phyloP scores from a whole-genome alignment of 495 filamentous ascomycete species.

The Gamarada debralockiae region DNA sequence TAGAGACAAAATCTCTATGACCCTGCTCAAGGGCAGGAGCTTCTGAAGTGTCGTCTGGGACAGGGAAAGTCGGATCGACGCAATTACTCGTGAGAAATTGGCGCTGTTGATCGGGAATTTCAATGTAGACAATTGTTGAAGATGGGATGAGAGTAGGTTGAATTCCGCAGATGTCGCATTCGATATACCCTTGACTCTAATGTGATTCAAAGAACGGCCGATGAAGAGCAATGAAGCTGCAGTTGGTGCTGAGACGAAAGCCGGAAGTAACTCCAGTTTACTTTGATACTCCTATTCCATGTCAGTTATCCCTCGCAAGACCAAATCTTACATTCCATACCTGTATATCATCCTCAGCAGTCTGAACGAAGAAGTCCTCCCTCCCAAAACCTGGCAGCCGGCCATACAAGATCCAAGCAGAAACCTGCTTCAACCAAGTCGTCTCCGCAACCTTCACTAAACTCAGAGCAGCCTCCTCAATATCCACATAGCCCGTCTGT shows the following conservation, averaged over 20 bases:
- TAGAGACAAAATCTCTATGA: constrained; percentile 71
- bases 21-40: constrained; percentile 69
- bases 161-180: constrained; percentile 50
- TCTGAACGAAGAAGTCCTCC: constrained; percentile 64
- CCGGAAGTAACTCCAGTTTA: constrained; percentile 57
- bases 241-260: constrained; percentile 70
- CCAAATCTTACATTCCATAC: not conserved
- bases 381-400: constrained; percentile 66
- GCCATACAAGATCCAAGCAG: constrained; percentile 88
- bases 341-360: constrained; percentile 32
- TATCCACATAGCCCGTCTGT: constrained; percentile 84
- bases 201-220: constrained; percentile 81
- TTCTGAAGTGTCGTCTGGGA: constrained; percentile 78
- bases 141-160: constrained; percentile 67
- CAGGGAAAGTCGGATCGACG: constrained; percentile 72
- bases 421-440: constrained; percentile 86
- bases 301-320: constrained; percentile 2
- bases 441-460: constrained; percentile 76
- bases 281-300: constrained; percentile 47
- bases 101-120: constrained; percentile 68
- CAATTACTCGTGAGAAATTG: constrained; percentile 64
- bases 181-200: constrained; percentile 43
- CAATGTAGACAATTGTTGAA: constrained; percentile 66
- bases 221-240: constrained; percentile 87
- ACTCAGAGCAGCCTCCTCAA: constrained; percentile 67